Base-by-base conservation (phyloP, 768 basidiomycete species). In the Candolleomyces eurysporus region DNA sequence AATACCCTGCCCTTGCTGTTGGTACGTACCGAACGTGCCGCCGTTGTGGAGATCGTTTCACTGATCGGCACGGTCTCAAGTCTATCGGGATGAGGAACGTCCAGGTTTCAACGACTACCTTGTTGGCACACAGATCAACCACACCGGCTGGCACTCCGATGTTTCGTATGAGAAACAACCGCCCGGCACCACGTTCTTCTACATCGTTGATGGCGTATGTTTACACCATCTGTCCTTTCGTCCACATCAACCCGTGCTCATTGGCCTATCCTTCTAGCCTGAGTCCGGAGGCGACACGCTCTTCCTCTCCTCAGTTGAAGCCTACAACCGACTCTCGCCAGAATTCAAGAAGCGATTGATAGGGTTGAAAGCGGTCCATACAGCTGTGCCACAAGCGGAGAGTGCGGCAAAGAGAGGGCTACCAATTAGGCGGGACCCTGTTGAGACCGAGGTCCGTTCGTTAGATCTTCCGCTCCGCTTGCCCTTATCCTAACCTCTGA, bases 161-260 rank as follows among this genome's bases (percentile, higher is more conserved):
- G 77, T 84, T 19, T 83, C 82, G 0, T 84, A 84, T 68, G 83
- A 84, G 71, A 75, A 75, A 57, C 83, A 84, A 64, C 78, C 84
- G 3, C 82, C 83, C 0, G 78, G 81, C 21, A 82, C 81, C 14
- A 84, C 83, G 0, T 78, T 84, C 72, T 84, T 84, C 79, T 81
- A 79, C 69, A 76, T 82, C 63, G 78, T 85, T 51, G 82, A 82
- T 61, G 78, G 79, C 67, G 74, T 71, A 45, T 14, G 65, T n/a
- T 49, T 52, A 21, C 32, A 26, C 32, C 32, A 8, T 36, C 36
- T 22, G 19, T 13, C 3, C 9, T 21, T 39, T 5, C 14, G 11
- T 14, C 31, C 10, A 32, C 22, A 36, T 14, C 26, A 22, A 17
- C 42, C 14, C 36, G 7, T 16, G 42, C 57, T 57, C 19, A 21